These are phyloP conservation scores for Acanthamoeba sp. DNA, from an alignment of 208 protist genomes.

Conservation along the genomic window DNA sequence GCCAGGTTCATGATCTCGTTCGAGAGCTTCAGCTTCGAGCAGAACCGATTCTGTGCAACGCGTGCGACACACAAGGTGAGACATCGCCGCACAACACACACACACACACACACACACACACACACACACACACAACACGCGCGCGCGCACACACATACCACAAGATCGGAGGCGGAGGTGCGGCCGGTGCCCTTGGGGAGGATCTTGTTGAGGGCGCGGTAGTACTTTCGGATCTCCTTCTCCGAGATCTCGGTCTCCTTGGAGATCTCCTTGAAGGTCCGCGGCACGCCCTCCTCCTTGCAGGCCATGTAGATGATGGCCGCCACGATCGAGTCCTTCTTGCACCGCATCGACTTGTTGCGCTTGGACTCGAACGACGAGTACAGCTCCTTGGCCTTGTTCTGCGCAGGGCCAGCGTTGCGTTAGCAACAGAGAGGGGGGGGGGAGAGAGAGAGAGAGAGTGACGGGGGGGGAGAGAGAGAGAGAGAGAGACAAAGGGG, in stretches of 20 bases:
- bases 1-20: background rate
- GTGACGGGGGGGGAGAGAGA: background rate
- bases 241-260: background rate
- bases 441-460: background rate
- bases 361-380: constrained; percentile 69
- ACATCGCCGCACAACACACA: background rate
- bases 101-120: background rate
- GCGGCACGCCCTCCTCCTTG: constrained; percentile 57
- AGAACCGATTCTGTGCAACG: constrained; percentile 6
- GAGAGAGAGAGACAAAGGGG: background rate
- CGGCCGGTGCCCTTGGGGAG: constrained; percentile 5
- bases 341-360: constrained; percentile 29
- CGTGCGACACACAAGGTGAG: background rate
- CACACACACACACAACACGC: too few relatives aligned
- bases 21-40: constrained; percentile 1
- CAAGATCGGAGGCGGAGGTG: constrained; percentile 6
- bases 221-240: constrained; percentile 23
- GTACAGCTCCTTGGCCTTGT: constrained; percentile 77
- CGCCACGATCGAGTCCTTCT: constrained; percentile 71
- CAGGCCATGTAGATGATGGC: constrained; percentile 79
- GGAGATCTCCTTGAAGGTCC: constrained; percentile 75
- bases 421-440: background rate
- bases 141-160: background rate
- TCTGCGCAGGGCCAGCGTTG: background rate
- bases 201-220: constrained; percentile 14